Percentiles rank a stretch among this genome's conserved stretches.
Evolutionary conservation across 768 basidiomycete species (phyloP).

Genomic region (Rickenella mellea): DNA sequence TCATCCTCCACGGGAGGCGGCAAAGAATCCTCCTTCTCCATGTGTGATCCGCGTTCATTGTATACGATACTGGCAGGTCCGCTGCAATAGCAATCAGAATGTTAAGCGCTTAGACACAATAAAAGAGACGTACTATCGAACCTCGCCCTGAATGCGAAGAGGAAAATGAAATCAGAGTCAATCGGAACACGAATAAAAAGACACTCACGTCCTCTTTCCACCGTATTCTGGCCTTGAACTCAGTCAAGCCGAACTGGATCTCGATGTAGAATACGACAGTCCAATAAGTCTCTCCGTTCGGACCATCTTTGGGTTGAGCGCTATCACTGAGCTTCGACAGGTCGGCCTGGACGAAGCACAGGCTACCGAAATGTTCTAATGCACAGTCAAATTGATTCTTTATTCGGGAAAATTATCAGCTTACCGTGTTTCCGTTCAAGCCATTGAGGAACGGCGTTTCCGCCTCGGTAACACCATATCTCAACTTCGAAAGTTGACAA

Average conservation of each 20-base stretch:
- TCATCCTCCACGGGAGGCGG: slow-evolving; percentile 59
- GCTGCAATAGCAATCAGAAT: slow-evolving; percentile 25
- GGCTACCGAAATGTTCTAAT: slow-evolving; percentile 61
- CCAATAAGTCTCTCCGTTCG: slow-evolving; percentile 66
- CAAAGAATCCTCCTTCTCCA: slow-evolving; percentile 66
- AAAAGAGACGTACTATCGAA: slow-evolving; percentile 53
- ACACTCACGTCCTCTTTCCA: slow-evolving; percentile 68
- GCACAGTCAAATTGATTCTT: background rate
- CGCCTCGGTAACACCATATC: slow-evolving; percentile 79
- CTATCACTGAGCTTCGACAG: slow-evolving; percentile 63
- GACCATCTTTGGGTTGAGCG: slow-evolving; percentile 57
- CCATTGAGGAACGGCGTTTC: slow-evolving; percentile 62
- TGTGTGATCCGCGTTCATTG: slow-evolving; percentile 68
- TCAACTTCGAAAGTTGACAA: slow-evolving; percentile 78
- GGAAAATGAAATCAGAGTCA: background rate
- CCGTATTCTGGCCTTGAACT: slow-evolving; percentile 75
- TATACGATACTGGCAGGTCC: slow-evolving; percentile 76
- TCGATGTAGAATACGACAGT: slow-evolving; percentile 79
- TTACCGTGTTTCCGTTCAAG: slow-evolving; percentile 47
- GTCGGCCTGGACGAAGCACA: slow-evolving; percentile 74
- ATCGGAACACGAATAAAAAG: background rate
- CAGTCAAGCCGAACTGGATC: slow-evolving; percentile 75
- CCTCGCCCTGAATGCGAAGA: slow-evolving; percentile 39
- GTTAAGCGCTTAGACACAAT: background rate
- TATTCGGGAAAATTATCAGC: background rate